These are phyloP conservation scores for Pseudozyma tsukubaensis DNA, from an alignment of 1,284 basidiomycete genomes.

Conservation along the genomic window DNA sequence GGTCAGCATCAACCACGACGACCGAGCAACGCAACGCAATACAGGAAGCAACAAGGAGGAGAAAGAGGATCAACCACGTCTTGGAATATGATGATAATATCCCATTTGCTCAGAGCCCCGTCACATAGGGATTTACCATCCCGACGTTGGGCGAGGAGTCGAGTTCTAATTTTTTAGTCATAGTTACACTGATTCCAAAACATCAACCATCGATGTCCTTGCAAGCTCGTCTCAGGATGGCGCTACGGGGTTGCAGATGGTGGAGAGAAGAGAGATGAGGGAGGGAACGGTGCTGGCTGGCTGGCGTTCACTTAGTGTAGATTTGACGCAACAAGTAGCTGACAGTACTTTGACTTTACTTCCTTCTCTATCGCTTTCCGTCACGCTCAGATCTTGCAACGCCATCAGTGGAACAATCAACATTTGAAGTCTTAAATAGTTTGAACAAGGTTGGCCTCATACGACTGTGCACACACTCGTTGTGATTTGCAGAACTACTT, in stretches of 20 bases:
- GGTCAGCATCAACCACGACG: too few species aligned
- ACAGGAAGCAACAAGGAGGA: background rate
- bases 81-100: conserved; percentile 36
- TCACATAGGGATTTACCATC: conserved; percentile 32
- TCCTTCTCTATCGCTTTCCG: background rate
- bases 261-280: background rate
- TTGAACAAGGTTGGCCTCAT: too few species aligned
- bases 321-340: background rate
- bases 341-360: background rate
- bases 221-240: too few species aligned
- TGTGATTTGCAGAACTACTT: too few species aligned
- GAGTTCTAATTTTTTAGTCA: conserved; percentile 36
- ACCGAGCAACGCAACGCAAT: too few species aligned
- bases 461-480: too few species aligned
- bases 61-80: background rate
- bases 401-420: background rate
- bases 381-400: background rate
- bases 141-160: conserved; percentile 28
- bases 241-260: background rate
- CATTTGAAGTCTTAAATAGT: background rate
- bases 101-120: conserved; percentile 41
- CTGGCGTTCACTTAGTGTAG: background rate
- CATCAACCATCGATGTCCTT: background rate
- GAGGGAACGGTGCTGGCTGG: background rate
- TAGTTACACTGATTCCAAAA: conserved; percentile 46